phyloP scores from a whole-genome alignment of 1,284 basidiomycete species.

The Cryptococcus maquisensis region DNA sequence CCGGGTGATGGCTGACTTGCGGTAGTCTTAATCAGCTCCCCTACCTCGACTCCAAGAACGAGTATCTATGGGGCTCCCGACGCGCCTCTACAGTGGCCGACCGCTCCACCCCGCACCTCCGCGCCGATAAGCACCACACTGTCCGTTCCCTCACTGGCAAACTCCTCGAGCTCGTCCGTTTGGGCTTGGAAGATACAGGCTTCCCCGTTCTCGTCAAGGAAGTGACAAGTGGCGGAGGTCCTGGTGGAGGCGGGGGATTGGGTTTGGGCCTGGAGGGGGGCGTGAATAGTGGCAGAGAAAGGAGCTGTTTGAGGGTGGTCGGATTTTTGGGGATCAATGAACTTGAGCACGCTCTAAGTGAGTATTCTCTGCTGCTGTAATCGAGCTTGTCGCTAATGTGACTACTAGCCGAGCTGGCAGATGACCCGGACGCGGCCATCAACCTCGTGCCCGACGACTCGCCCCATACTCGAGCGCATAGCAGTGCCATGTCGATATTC shows the following conservation, averaged over 20 bases:
- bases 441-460: conserved; percentile 56
- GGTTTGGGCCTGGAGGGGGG: conserved; percentile 5
- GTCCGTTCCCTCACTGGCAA: conserved; percentile 41
- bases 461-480: conserved; percentile 11
- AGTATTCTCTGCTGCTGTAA: conserved; percentile 34
- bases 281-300: conserved; percentile 8
- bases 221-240: conserved; percentile 47
- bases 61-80: conserved; percentile 76
- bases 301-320: conserved; percentile 59
- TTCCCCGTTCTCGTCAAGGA: conserved; percentile 72
- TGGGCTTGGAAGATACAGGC: conserved; percentile 62
- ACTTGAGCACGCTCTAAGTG: conserved; percentile 87
- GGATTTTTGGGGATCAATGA: conserved; percentile 91
- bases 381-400: not conserved
- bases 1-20: not conserved
- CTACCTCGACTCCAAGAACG: conserved; percentile 82
- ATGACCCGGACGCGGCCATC: conserved; percentile 63
- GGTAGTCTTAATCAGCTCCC: conserved; percentile 68
- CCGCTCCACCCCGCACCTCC: conserved; percentile 31
- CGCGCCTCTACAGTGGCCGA: conserved; percentile 70
- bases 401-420: conserved; percentile 64
- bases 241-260: conserved; percentile 3
- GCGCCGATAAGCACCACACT: conserved; percentile 42
- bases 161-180: conserved; percentile 39
- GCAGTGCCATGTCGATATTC: conserved; percentile 37